Percentiles rank a stretch among this genome's conserved stretches.
Conservation (phyloP, 768 basidiomycete genomes). For the Polyporus arcularius region DNA sequence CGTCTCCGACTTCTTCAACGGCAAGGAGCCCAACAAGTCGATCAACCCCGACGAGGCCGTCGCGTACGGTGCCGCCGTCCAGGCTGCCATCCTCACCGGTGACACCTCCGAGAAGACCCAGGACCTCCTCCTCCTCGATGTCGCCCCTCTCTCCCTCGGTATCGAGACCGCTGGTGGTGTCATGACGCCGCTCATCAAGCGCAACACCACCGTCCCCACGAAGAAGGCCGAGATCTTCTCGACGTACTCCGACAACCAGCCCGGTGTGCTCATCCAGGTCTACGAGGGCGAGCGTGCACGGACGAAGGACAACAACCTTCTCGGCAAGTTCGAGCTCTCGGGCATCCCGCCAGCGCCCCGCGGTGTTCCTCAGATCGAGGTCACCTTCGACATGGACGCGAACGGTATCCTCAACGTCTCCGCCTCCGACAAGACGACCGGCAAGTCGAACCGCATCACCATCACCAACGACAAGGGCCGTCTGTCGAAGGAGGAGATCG, state of each 20-base stretch:
- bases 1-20: conserved; percentile 98
- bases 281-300: conserved; percentile 98
- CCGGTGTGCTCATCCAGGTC: conserved; percentile 97
- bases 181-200: conserved; percentile 98
- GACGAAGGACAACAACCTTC: conserved; percentile 97
- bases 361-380: conserved; percentile 97
- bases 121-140: conserved; percentile 94
- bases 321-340: conserved; percentile 97
- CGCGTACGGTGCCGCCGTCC: conserved; percentile 97
- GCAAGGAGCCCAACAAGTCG: conserved; percentile 98
- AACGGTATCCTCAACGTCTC: conserved; percentile 97
- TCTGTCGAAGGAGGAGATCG: conserved; percentile 96
- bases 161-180: conserved; percentile 99
- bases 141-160: conserved; percentile 86
- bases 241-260: conserved; percentile 98
- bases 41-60: conserved; percentile 99
- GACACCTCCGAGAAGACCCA: conserved; percentile 98
- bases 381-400: conserved; percentile 97
- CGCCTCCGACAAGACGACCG: conserved; percentile 94
- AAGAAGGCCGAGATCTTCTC: conserved; percentile 99
- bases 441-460: conserved; percentile 92
- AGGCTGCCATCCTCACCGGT: conserved; percentile 96
- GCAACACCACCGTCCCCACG: conserved; percentile 97
- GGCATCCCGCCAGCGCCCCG: conserved; percentile 96
- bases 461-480: conserved; percentile 98